phyloP scores from a whole-genome alignment of 306 rosid species.

The Cyclanthera cordifolia region DNA sequence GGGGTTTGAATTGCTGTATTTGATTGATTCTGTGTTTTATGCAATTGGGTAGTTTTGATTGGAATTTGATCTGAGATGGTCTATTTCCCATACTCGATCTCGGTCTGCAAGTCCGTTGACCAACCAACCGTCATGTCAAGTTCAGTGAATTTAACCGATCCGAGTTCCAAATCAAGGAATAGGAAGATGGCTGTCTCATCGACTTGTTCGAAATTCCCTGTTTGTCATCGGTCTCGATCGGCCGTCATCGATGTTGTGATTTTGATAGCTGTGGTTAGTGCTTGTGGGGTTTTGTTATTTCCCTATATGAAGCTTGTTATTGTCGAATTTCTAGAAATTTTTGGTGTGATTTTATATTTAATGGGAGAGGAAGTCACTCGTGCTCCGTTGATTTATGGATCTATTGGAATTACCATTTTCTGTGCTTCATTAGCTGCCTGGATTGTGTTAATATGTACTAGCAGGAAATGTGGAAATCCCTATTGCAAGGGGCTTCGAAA shows the following conservation, averaged over 20 bases:
- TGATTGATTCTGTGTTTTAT: conserved; percentile 22
- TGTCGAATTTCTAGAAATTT: conserved; percentile 24
- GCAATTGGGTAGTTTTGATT: not conserved
- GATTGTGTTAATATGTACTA: conserved; percentile 49
- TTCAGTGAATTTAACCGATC: conserved; percentile 34
- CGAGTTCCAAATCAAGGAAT: conserved; percentile 37
- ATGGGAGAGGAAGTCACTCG: conserved; percentile 54
- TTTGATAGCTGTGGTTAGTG: conserved; percentile 53
- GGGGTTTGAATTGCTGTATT: conserved; percentile 15
- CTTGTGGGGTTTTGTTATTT: conserved; percentile 50
- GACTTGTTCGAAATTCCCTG: conserved; percentile 37
- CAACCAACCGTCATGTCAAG: conserved; percentile 46
- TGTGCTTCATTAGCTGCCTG: conserved; percentile 65
- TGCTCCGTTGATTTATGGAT: conserved; percentile 62
- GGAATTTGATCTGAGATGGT: conserved; percentile 57
- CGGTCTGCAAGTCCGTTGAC: conserved; percentile 90
- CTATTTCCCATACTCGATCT: conserved; percentile 77
- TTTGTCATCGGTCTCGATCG: conserved; percentile 73
- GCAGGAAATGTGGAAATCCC: conserved; percentile 66
- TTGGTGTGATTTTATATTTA: conserved; percentile 22
- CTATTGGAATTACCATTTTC: conserved; percentile 41
- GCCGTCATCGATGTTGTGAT: conserved; percentile 57
- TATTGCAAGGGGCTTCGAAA: conserved; percentile 67
- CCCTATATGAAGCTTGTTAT: conserved; percentile 46
- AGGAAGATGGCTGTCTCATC: conserved; percentile 33